Base-by-base conservation (phyloP, 176 grass and related monocot genomes). In the Aegilops speltoides region DNA sequence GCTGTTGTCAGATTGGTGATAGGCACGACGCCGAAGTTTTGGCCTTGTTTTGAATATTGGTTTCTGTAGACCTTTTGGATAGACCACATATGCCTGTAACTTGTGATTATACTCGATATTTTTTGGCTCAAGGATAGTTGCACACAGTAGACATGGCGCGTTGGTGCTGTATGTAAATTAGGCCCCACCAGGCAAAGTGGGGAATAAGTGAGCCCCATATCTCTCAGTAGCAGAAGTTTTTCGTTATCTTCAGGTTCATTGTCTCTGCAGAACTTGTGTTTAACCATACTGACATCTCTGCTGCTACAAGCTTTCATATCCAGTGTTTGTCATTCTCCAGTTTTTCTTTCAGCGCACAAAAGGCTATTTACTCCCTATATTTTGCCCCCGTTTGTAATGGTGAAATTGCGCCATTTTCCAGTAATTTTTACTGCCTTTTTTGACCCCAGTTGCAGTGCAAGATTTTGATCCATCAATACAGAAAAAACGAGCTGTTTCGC, bases 81-180 rank as follows among this genome's bases (percentile, higher is more conserved):
- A 82, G 66, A 88, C 62, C 48, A 64, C 77, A 88, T 77, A 85
- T 78, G 13, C 20, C 23, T 88, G 89, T 91, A 88, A 88, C 38
- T 25, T 82, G 50, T 70, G 77, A 88, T 91, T 83, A 22, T 81
- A 62, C 64, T 78, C 54, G 28, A 84, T 91, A 52, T 17, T 54
- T 91, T 43, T 73, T 85, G 70, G 70, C 71, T 50, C 61, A 82
- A 88, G 22, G 38, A 63, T 34, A 62, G 52, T 46, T 17, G 20
- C 46, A 76, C 57, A 81, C 83, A 81, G 60, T 77, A 64, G 81
- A 52, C 20, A 17, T 32, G 31, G 28, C 38, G 69, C 48, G 68
- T 76, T 64, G 73, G 8, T 76, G 25, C 46, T 76, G 73, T 56
- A 54, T 85, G 82, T 91, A 91, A 84, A 88, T 85, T 56, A 81